Base-by-base conservation (phyloP, 2,329 filamentous ascomycete genomes). In the Teratosphaeria zuluensis region DNA sequence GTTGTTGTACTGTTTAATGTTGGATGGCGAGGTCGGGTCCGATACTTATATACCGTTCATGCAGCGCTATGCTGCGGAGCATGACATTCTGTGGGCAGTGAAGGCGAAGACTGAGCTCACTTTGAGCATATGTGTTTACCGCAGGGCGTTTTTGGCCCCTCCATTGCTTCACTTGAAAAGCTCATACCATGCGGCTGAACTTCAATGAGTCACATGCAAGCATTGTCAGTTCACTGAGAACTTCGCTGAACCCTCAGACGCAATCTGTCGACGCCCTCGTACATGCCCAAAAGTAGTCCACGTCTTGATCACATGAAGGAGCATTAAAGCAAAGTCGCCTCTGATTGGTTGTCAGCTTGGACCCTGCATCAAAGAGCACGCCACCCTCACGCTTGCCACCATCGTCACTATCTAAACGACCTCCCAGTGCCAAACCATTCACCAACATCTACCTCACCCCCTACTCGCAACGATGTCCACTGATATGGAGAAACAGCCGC, bases 401-500 rank as follows among this genome's bases (percentile, higher is more conserved):
- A 24, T 35, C 53, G 53, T 24, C 53, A 55, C 33, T 38, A 55
- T 7, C 30, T 35, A 8, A 31, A 31, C 21, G 3, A 28, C 24
- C 12, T 19, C 11, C 12, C 28, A 12, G 31, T 53, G 8, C 48
- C 24, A 21, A 9, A 51, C 48, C 4, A 2, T 4, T 11, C 24
- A 28, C 48, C 48, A 24, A 16, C 35, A 14, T 42, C 35, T 11
- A n/a, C 1, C 5, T 2, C 35, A 48, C n/a, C 6, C 11, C 2
- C 7, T 48, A 2, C 16, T 48, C 7, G 19, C 42, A 16, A 65
- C 64, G 63, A 46, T 55, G 2, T 38, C 48, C 9, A 59, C 58
- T 4, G 59, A 63, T 38, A 63, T 60, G 59, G 67, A 69, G 60
- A 68, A 69, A 56, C 67, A 66, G 53, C 67, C 67, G 2, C 62